A percentile compares a stretch with the other conserved stretches of the same genome.
These are phyloP conservation scores for Colletotrichum scovillei DNA, from an alignment of 2,329 filamentous ascomycete species.

Conservation along the genomic window DNA sequence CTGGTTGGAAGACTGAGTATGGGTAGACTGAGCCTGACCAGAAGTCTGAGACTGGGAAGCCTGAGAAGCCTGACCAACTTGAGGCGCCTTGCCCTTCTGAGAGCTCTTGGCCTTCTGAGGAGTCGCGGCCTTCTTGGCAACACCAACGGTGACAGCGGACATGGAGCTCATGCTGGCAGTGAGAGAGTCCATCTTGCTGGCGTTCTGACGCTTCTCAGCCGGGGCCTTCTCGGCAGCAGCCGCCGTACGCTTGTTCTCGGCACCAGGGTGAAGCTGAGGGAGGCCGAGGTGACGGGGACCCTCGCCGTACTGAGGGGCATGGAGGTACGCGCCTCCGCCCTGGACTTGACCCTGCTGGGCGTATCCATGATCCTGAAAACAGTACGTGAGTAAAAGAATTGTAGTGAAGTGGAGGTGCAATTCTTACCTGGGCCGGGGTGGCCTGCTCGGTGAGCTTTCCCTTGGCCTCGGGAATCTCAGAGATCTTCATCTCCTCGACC, in stretches of 20 bases:
- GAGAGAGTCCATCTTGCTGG: background rate
- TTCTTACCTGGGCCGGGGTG: background rate
- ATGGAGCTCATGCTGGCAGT: background rate
- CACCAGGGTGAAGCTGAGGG: slow-evolving; percentile 4
- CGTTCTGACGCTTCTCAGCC: background rate
- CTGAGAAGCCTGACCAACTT: too few species aligned
- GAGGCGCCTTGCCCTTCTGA: too few species aligned
- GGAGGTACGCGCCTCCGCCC: background rate
- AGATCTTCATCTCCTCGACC: background rate
- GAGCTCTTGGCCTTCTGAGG: too few species aligned
- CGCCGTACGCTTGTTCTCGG: background rate
- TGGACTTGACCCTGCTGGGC: background rate
- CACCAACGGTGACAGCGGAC: background rate
- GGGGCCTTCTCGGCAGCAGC: background rate
- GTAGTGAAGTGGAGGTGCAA: too few species aligned
- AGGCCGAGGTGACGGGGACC: background rate
- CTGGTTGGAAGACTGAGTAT: too few species aligned
- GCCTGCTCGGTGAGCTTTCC: background rate
- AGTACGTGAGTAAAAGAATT: background rate
- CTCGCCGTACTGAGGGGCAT: background rate
- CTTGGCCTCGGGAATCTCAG: background rate
- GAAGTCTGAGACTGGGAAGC: too few species aligned
- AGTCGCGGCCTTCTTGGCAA: background rate
- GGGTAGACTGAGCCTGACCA: too few species aligned
- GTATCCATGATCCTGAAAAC: background rate